These are phyloP conservation scores for Nakataea oryzae DNA, from an alignment of 2,329 filamentous ascomycete species.

Conservation along the genomic window DNA sequence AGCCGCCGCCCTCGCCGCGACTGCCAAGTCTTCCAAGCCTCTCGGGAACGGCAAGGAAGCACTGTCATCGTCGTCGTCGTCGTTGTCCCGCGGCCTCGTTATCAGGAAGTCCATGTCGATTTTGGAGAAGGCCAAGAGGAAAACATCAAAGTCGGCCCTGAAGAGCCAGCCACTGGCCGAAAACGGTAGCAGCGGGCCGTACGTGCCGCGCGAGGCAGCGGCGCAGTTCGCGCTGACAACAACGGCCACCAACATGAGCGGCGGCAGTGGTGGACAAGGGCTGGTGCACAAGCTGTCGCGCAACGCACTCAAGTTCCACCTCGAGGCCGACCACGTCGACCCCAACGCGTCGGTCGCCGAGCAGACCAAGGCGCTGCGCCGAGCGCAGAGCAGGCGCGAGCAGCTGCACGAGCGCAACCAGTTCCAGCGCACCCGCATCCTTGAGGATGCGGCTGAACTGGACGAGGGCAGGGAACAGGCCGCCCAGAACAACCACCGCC, in stretches of 20 bases:
- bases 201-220: constrained; percentile 44
- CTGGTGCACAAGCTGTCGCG: constrained; percentile 32
- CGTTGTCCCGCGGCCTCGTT: neutral
- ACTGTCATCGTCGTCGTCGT: no score
- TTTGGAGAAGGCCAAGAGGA: neutral
- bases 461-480: constrained; percentile 13
- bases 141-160: neutral
- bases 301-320: constrained; percentile 28
- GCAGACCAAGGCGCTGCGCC: constrained; percentile 23
- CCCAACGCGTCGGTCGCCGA: constrained; percentile 20
- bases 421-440: constrained; percentile 26
- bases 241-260: constrained; percentile 28
- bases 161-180: neutral
- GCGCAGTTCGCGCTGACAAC: constrained; percentile 44
- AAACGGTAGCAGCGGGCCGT: constrained; percentile 17
- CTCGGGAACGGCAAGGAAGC: neutral
- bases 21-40: neutral
- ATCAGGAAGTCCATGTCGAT: neutral
- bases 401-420: constrained; percentile 28
- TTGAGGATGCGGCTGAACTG: constrained; percentile 24
- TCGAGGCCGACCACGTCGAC: constrained; percentile 19
- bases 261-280: constrained; percentile 11
- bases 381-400: constrained; percentile 27
- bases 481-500: constrained; percentile 13
- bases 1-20: neutral